Percentiles rank a stretch among this genome's conserved stretches.
Evolutionary conservation across 2,329 filamentous ascomycete species (phyloP).

Genomic region (Trichoderma afroharzianum): DNA sequence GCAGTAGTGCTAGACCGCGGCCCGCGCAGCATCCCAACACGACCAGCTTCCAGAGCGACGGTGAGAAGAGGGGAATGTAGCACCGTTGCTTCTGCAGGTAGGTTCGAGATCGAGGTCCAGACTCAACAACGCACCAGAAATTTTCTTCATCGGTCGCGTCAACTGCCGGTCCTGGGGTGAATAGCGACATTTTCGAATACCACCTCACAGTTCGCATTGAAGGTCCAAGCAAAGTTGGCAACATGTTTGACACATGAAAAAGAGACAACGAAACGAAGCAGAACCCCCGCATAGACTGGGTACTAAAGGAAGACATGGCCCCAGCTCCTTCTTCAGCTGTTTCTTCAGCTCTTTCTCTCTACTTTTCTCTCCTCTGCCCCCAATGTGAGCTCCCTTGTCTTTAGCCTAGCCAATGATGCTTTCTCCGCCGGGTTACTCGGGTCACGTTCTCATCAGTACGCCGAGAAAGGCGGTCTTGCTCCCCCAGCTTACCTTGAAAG

Average conservation of each 20-base stretch:
- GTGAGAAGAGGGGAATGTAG: not conserved
- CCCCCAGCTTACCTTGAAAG: conserved; percentile 1
- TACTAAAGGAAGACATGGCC: not conserved
- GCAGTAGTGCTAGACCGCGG: not conserved
- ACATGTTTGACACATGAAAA: not conserved
- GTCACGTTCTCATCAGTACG: conserved; percentile 6
- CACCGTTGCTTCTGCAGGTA: not conserved
- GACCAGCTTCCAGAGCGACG: not conserved
- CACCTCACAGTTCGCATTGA: not conserved
- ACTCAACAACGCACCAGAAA: not conserved
- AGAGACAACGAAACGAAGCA: not conserved
- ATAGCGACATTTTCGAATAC: not conserved
- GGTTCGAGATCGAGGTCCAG: not conserved
- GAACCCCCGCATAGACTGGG: not conserved
- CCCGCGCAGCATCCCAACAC: not conserved
- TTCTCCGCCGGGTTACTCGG: not conserved
- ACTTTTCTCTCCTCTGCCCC: not conserved
- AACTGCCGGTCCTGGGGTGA: not conserved
- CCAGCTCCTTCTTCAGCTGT: not conserved
- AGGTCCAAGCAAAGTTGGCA: not conserved
- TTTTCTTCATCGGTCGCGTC: not conserved
- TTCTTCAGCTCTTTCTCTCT: not conserved
- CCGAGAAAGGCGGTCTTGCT: not conserved
- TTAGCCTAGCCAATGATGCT: not conserved
- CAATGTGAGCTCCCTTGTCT: not conserved